Evolutionary conservation across 2,329 filamentous ascomycete species (phyloP).

Genomic region (Fusarium floridanum): DNA sequence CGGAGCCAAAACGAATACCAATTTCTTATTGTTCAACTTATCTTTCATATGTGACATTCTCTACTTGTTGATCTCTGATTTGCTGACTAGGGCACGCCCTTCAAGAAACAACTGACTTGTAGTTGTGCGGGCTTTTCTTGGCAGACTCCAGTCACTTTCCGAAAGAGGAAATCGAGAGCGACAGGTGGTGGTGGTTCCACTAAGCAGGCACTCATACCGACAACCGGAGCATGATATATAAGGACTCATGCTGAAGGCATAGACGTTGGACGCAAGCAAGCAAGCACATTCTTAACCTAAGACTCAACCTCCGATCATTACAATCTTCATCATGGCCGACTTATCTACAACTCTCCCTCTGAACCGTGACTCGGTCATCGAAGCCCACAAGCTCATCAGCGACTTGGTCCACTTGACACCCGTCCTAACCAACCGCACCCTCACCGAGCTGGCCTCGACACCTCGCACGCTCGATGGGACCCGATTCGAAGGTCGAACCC

Average conservation of each 20-base stretch:
- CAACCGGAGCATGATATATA: constrained; percentile 21
- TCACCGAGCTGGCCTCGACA: constrained; percentile 80
- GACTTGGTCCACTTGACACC: constrained; percentile 86
- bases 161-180: constrained; percentile 26
- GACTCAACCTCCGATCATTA: background rate
- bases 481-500: constrained; percentile 65
- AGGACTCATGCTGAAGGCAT: background rate
- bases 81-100: constrained; percentile 18
- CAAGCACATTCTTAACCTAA: background rate
- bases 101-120: constrained; percentile 12
- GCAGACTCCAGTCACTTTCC: constrained; percentile 9
- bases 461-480: constrained; percentile 72
- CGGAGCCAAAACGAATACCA: constrained; percentile 41
- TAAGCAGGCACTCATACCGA: constrained; percentile 4
- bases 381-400: constrained; percentile 79
- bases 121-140: constrained; percentile 11
- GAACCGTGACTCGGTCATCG: constrained; percentile 77
- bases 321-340: constrained; percentile 62
- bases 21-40: constrained; percentile 27
- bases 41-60: background rate
- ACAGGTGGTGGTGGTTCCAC: constrained; percentile 12
- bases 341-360: constrained; percentile 71
- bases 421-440: constrained; percentile 81
- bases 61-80: background rate
- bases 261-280: background rate